These are phyloP conservation scores for Podaxis rugospora DNA, from an alignment of 768 basidiomycete genomes.

Conservation along the genomic window DNA sequence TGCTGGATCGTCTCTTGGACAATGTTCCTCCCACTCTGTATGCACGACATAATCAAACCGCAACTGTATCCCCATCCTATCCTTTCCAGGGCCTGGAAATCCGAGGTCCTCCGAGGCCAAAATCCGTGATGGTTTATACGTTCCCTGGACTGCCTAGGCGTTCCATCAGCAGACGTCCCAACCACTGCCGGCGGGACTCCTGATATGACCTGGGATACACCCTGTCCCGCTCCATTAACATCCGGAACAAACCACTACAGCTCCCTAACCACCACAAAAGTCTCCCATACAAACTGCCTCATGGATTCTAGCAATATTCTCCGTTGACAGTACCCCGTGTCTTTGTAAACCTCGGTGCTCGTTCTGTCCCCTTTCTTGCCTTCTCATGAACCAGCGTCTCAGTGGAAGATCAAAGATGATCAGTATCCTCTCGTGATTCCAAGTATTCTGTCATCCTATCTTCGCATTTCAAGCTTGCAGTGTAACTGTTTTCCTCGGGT, in stretches of 20 bases:
- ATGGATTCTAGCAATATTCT: background rate
- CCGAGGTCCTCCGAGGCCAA: too few relatives aligned
- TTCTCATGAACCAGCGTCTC: background rate
- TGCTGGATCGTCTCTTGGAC: background rate
- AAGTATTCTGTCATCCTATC: background rate
- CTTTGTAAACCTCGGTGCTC: background rate
- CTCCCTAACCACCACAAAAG: background rate
- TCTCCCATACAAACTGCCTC: background rate
- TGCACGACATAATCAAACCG: background rate
- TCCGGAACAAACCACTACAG: background rate
- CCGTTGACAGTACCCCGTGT: background rate
- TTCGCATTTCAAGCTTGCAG: background rate
- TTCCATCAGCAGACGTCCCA: background rate
- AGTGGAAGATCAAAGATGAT: too few relatives aligned
- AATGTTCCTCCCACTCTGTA: background rate
- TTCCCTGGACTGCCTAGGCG: background rate
- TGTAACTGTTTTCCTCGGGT: background rate
- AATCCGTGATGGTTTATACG: too few relatives aligned
- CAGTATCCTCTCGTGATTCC: background rate
- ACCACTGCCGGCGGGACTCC: background rate
- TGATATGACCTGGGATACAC: slow-evolving; percentile 1
- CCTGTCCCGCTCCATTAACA: background rate
- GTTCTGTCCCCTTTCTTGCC: background rate
- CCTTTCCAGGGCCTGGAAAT: background rate
- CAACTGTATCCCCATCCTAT: background rate